Evolutionary conservation across 495 filamentous ascomycete species (phyloP).

Genomic region (Podospora pseudocomata): DNA sequence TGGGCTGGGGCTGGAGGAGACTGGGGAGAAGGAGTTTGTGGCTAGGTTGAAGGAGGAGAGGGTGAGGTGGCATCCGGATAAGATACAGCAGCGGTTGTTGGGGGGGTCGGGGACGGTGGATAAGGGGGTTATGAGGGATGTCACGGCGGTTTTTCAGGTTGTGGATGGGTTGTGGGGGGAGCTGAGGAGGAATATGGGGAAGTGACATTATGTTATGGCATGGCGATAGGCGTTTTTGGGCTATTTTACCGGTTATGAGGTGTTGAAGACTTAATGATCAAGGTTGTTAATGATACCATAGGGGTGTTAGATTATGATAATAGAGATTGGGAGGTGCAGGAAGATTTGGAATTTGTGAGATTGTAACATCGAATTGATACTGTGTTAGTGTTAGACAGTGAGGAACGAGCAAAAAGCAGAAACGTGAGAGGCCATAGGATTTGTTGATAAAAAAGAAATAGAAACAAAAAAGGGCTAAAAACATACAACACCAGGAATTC

Average conservation of each 20-base stretch:
- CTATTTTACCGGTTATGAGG: not conserved
- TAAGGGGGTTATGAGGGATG: constrained; percentile 61
- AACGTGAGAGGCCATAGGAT: no score
- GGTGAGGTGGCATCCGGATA: constrained; percentile 96
- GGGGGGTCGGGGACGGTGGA: constrained; percentile 62
- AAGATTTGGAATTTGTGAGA: no score
- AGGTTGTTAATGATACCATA: not conserved
- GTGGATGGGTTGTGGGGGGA: constrained; percentile 80
- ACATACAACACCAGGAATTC: no score
- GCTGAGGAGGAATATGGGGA: constrained; percentile 36
- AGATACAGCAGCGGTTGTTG: constrained; percentile 87
- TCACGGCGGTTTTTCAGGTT: constrained; percentile 90
- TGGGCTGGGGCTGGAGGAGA: constrained; percentile 50
- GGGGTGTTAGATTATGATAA: no score
- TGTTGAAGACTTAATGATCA: not conserved
- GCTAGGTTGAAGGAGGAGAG: constrained; percentile 76
- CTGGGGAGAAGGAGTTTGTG: constrained; percentile 56
- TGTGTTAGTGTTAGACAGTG: no score
- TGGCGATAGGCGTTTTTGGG: not conserved
- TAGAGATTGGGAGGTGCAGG: no score
- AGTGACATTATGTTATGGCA: not conserved
- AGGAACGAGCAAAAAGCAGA: no score
- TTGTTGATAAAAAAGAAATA: no score
- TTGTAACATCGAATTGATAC: no score
- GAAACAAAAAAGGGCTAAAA: no score